phyloP scores from a whole-genome alignment of 768 basidiomycete genomes.

The Pleurotus eryngii region DNA sequence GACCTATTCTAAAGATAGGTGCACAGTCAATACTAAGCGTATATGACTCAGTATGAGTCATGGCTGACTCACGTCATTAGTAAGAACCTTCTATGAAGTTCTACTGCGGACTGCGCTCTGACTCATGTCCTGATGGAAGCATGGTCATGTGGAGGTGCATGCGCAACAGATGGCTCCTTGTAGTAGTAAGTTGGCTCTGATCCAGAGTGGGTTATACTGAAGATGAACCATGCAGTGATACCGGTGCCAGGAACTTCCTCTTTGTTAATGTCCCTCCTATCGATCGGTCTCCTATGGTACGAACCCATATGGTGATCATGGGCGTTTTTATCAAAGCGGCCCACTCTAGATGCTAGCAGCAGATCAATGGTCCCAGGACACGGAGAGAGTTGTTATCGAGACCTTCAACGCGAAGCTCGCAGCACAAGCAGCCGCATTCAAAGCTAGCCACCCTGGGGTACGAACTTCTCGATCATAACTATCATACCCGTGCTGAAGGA shows the following conservation, averaged over 20 bases:
- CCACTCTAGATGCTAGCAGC: constrained; percentile 37
- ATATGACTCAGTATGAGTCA: too few relatives aligned
- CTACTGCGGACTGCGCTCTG: too few relatives aligned
- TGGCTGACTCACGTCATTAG: too few relatives aligned
- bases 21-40: too few relatives aligned
- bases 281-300: constrained; percentile 41
- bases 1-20: too few relatives aligned
- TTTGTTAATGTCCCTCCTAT: constrained; percentile 42
- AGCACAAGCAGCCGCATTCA: constrained; percentile 36
- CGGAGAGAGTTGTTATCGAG: constrained; percentile 43
- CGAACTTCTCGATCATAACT: constrained; percentile 11
- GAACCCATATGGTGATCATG: neutral
- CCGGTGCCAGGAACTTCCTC: constrained; percentile 55
- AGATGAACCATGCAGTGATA: constrained; percentile 27
- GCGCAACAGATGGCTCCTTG: too few relatives aligned
- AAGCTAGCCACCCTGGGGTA: constrained; percentile 44
- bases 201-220: constrained; percentile 1
- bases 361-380: constrained; percentile 37
- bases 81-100: too few relatives aligned
- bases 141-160: too few relatives aligned
- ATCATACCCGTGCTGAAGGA: neutral
- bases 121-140: too few relatives aligned
- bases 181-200: constrained; percentile 26
- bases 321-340: neutral
- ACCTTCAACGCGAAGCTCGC: constrained; percentile 51